These are phyloP conservation scores for Leishmania aethiopica DNA, from an alignment of 208 protist species.

Conservation along the genomic window DNA sequence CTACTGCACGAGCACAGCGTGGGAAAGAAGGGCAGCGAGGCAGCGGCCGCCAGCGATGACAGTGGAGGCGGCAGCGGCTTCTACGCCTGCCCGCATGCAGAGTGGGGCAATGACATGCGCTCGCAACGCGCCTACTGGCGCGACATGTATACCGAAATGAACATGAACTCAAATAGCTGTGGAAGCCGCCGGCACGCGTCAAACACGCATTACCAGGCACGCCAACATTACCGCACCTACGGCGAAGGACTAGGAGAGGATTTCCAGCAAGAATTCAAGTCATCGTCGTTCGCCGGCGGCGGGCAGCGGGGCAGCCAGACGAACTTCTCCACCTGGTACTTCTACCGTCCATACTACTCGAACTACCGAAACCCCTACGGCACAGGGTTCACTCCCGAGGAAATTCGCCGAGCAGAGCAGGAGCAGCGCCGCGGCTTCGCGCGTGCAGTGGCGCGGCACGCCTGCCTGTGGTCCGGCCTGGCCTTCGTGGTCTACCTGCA, in stretches of 20 bases:
- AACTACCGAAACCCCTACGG: constrained; percentile 43
- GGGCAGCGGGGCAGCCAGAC: constrained; percentile 8
- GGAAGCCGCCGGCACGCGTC: constrained; percentile 22
- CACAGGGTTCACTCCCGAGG: constrained; percentile 47
- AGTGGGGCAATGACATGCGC: constrained; percentile 8
- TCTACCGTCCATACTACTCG: constrained; percentile 58
- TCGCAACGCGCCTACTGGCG: constrained; percentile 24
- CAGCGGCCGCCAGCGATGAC: neutral
- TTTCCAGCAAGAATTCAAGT: constrained; percentile 8
- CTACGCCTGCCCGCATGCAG: constrained; percentile 30
- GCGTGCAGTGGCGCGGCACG: constrained; percentile 31
- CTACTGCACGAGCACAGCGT: constrained; percentile 34
- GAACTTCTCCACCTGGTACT: constrained; percentile 58
- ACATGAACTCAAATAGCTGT: constrained; percentile 23
- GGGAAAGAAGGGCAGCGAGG: neutral
- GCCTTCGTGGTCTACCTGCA: constrained; percentile 39
- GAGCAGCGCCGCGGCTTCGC: constrained; percentile 17
- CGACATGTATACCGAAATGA: constrained; percentile 18
- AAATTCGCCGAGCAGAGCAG: constrained; percentile 34
- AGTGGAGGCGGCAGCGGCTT: constrained; percentile 11
- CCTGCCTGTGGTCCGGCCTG: constrained; percentile 40
- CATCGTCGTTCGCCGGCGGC: constrained; percentile 2
- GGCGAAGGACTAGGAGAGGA: constrained; percentile 27
- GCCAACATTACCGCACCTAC: constrained; percentile 21
- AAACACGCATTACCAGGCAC: constrained; percentile 20